Conservation (phyloP, 2,329 filamentous ascomycete species). For the Drechslerella stenobrocha region DNA sequence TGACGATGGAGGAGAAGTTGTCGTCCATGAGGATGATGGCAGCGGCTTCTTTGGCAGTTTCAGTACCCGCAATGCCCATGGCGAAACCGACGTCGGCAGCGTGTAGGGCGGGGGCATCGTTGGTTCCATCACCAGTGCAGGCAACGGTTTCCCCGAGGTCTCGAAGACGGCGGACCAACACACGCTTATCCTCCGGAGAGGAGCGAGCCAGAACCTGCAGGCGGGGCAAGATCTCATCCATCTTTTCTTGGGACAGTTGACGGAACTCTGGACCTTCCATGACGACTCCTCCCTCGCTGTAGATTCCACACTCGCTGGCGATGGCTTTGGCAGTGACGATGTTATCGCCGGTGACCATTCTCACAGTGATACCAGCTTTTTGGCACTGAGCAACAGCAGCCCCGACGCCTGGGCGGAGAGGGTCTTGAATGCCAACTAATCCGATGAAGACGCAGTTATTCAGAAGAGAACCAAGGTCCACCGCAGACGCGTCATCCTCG, state of each 20-base stretch:
- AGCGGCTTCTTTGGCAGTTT: conserved; percentile 67
- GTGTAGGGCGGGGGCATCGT: conserved; percentile 68
- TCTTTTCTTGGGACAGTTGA: conserved; percentile 57
- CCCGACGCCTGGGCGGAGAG: conserved; percentile 58
- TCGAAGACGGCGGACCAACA: conserved; percentile 67
- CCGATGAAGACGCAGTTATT: conserved; percentile 61
- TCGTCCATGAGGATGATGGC: conserved; percentile 67
- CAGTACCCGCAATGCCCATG: conserved; percentile 69
- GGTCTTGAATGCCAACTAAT: conserved; percentile 59
- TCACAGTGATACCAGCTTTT: conserved; percentile 59
- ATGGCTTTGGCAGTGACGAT: conserved; percentile 59
- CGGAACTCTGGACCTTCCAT: conserved; percentile 59
- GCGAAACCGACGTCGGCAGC: conserved; percentile 69
- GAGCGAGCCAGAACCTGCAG: conserved; percentile 71
- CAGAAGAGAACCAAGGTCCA: conserved; percentile 60
- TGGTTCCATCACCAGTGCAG: conserved; percentile 69
- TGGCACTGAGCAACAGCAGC: conserved; percentile 57
- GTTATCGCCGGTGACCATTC: conserved; percentile 60
- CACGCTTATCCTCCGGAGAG: conserved; percentile 70
- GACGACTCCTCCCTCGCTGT: conserved; percentile 56
- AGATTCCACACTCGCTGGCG: conserved; percentile 57
- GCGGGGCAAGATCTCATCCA: conserved; percentile 64
- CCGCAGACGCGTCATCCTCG: conserved; percentile 58
- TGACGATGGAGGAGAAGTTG: conserved; percentile 67
- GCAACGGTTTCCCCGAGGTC: conserved; percentile 69